Conservation (phyloP, 768 basidiomycete species). For the Phylloporus arenicola region DNA sequence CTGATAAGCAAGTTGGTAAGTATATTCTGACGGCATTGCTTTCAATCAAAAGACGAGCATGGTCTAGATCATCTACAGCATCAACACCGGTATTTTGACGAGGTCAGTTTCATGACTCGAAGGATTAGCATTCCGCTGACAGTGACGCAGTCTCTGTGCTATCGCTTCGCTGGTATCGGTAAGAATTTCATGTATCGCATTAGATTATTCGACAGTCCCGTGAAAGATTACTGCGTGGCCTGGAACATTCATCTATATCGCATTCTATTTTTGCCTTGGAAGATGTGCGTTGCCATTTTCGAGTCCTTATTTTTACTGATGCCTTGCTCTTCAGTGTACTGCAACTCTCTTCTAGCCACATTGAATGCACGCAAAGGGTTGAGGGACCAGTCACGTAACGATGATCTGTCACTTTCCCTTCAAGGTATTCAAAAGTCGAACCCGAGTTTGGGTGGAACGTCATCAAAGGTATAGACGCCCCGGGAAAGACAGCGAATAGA, state of each 20-base stretch:
- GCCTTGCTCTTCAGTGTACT: background rate
- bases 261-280: slow-evolving; percentile 61
- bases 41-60: background rate
- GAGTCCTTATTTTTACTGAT: background rate
- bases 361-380: slow-evolving; percentile 53
- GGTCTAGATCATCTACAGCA: slow-evolving; percentile 45
- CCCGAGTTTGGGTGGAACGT: slow-evolving; percentile 1
- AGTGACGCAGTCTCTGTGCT: slow-evolving; percentile 41
- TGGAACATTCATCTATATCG: slow-evolving; percentile 54
- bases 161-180: slow-evolving; percentile 54
- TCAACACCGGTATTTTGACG: slow-evolving; percentile 37
- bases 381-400: slow-evolving; percentile 23
- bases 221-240: slow-evolving; percentile 46
- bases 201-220: background rate
- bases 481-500: background rate
- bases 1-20: slow-evolving; percentile 47
- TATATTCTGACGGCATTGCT: too few relatives aligned
- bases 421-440: slow-evolving; percentile 25
- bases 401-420: slow-evolving; percentile 29
- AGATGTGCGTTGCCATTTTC: slow-evolving; percentile 39
- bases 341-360: too few relatives aligned
- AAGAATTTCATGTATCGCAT: background rate
- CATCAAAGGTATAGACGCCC: slow-evolving; percentile 10
- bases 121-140: background rate
- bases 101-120: slow-evolving; percentile 11